phyloP scores from a whole-genome alignment of 176 grass and related monocot species.

The Paspalum vaginatum region DNA sequence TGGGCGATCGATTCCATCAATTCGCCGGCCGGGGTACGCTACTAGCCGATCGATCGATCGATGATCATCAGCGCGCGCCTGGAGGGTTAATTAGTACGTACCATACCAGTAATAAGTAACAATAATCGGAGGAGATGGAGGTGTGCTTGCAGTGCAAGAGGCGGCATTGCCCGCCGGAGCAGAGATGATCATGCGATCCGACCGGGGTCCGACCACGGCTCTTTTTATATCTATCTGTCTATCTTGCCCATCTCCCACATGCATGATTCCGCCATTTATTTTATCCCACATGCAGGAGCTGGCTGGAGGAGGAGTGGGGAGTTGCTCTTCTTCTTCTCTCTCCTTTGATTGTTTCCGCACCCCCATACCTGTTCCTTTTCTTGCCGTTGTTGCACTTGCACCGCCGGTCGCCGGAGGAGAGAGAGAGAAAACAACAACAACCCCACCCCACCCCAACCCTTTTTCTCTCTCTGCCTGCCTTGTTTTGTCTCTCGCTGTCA shows the following conservation, averaged over 20 bases:
- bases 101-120: too few relatives aligned
- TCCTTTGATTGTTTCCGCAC: not conserved
- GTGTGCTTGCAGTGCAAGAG: too few relatives aligned
- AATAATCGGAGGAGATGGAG: too few relatives aligned
- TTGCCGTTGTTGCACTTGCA: not conserved
- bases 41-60: too few relatives aligned
- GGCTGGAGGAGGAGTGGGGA: not conserved
- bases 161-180: too few relatives aligned
- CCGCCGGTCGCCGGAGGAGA: not conserved
- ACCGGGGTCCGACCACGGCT: constrained; percentile 44
- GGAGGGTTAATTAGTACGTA: too few relatives aligned
- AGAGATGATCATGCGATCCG: constrained; percentile 27
- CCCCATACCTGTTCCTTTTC: not conserved
- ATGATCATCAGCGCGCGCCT: too few relatives aligned
- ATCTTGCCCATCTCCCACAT: constrained; percentile 27
- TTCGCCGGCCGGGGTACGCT: too few relatives aligned
- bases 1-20: too few relatives aligned
- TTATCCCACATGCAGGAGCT: constrained; percentile 44
- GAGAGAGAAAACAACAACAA: too few relatives aligned
- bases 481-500: constrained; percentile 60
- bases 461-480: not conserved
- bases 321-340: not conserved
- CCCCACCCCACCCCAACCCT: too few relatives aligned
- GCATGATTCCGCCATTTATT: constrained; percentile 34
- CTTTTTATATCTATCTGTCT: constrained; percentile 25